Conservation (phyloP, 768 basidiomycete genomes). For the Russula olivacea region DNA sequence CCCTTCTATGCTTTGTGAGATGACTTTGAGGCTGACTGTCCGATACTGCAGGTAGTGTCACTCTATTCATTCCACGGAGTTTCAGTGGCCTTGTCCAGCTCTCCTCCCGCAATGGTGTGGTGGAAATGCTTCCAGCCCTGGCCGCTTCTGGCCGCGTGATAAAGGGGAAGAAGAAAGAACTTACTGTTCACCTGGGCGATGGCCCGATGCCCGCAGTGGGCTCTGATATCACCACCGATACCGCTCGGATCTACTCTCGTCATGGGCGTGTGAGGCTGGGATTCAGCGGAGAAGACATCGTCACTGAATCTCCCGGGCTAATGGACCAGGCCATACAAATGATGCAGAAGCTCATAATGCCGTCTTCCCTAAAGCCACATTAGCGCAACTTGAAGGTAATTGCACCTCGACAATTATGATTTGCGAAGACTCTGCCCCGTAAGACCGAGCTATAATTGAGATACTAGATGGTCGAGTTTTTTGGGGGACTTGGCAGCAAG, state of each 20-base stretch:
- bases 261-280: slow-evolving; percentile 19
- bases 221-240: slow-evolving; percentile 8
- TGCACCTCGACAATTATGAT: neutral
- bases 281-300: slow-evolving; percentile 22
- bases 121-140: slow-evolving; percentile 17
- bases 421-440: neutral
- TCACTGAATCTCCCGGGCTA: neutral
- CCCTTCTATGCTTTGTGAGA: neutral
- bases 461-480: too few relatives aligned
- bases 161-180: slow-evolving; percentile 1
- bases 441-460: neutral
- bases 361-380: neutral
- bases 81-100: slow-evolving; percentile 22
- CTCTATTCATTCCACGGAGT: slow-evolving; percentile 22
- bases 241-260: slow-evolving; percentile 16
- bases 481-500: too few relatives aligned
- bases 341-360: slow-evolving; percentile 6
- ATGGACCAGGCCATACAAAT: slow-evolving; percentile 13
- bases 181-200: slow-evolving; percentile 15
- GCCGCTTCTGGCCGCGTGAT: slow-evolving; percentile 16
- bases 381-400: neutral
- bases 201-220: slow-evolving; percentile 8
- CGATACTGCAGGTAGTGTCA: slow-evolving; percentile 7
- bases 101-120: neutral
- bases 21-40: neutral